Base-by-base conservation (phyloP, 345 rosid species). In the Cardamine occulta region DNA sequence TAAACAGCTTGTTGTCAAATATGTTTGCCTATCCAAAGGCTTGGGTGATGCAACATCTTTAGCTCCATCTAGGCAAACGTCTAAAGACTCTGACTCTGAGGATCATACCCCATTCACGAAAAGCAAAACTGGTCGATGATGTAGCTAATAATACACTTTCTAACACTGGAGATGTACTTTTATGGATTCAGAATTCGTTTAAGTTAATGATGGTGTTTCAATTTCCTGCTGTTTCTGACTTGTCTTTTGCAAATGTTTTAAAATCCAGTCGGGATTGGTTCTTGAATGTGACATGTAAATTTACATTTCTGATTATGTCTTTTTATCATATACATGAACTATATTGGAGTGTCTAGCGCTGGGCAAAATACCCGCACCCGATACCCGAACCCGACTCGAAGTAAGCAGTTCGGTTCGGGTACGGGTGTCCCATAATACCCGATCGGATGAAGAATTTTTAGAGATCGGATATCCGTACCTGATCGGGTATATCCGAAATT, bases 1-100 rank as follows among this genome's bases (percentile, higher is more conserved):
- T 78, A 90, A 85, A 79, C 84, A 88, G 42, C 79, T 68, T 4
- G 71, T 51, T 67, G 37, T 67, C 6, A 70, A 70, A 58, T 70
- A 70, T 28, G 54, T 56, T 70, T 17, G 18, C 31, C 74, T 70
- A 0, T 56, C 74, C 17, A 55, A 55, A 70, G 65, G 42, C 18
- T 70, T 70, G 65, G 48, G 60, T 67, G 48, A 52, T 51, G 21
- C 47, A 66, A 51, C 59, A 21, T 34, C 71, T 66, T 21, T 66
- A 34, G 48, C 48, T 66, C 60, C 59, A 32, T 66, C 32, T 1
- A 21, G 3, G 14, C 59, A 66, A 67, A 15, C 14, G 9, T 35
- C 72, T 52, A 67, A 51, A 26, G 34, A 19, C 17, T 32, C 32
- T 19, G 31, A 32, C 31, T 28, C 31, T 45, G 13, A 52, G 47